Conservation (phyloP, 768 basidiomycete genomes). For the Suillus subaureus region DNA sequence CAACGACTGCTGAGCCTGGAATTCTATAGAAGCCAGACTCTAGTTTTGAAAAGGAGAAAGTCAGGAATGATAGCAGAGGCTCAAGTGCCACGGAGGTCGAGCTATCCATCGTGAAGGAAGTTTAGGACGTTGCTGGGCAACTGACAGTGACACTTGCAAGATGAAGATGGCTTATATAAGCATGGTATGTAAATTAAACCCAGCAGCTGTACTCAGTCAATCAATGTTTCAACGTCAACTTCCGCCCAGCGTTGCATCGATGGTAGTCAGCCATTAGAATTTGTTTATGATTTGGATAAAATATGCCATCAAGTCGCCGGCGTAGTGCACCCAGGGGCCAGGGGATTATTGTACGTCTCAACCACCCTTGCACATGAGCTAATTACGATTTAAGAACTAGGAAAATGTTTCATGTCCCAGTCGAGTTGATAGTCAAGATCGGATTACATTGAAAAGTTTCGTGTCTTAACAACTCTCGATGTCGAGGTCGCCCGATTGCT, state of each 20-base stretch:
- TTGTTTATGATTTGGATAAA: not conserved
- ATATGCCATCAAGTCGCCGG: not conserved
- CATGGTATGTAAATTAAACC: not conserved
- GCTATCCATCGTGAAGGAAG: conserved; percentile 36
- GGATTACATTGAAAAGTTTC: no score
- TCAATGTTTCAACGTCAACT: not conserved
- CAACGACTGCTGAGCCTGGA: conserved; percentile 80
- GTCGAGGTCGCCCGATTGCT: no score
- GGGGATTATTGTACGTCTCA: not conserved
- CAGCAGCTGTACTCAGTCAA: not conserved
- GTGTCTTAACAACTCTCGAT: no score
- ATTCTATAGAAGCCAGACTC: conserved; percentile 73
- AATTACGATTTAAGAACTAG: no score
- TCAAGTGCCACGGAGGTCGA: conserved; percentile 39
- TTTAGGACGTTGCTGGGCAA: not conserved
- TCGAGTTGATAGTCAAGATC: no score
- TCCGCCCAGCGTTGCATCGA: no score
- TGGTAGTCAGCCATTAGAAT: not conserved
- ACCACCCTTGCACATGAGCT: not conserved
- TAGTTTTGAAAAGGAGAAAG: conserved; percentile 57
- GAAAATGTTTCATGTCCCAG: no score
- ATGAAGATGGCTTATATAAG: not conserved
- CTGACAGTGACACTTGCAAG: not conserved
- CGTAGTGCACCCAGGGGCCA: not conserved
- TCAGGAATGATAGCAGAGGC: conserved; percentile 66